These are phyloP conservation scores for Paramecium sonneborni DNA, from an alignment of 73 alveolate species.

Conservation along the genomic window DNA sequence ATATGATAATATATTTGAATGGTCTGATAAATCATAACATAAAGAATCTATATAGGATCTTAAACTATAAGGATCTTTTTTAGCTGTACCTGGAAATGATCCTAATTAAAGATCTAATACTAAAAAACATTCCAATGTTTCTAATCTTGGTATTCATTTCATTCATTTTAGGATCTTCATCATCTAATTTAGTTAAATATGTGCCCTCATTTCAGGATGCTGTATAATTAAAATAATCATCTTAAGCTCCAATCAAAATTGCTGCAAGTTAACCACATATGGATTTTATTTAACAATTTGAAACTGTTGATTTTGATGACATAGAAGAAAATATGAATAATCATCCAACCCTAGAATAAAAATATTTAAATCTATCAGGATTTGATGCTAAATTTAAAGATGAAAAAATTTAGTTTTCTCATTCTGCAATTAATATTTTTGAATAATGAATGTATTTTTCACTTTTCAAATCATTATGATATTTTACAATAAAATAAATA, in stretches of 20 bases:
- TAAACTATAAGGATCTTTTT: not conserved
- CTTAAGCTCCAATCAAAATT: not conserved
- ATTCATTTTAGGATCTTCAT: not conserved
- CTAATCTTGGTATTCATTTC: not conserved
- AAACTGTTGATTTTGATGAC: slow-evolving; percentile 36
- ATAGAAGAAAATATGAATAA: slow-evolving; percentile 16
- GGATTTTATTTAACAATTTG: not conserved
- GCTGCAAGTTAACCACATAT: slow-evolving; percentile 45
- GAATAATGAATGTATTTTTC: not conserved
- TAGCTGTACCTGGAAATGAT: not conserved
- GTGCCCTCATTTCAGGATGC: not conserved
- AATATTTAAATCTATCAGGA: not conserved
- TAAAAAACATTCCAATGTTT: not conserved
- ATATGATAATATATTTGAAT: slow-evolving; percentile 39
- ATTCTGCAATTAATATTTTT: slow-evolving; percentile 19
- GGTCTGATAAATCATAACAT: not conserved
- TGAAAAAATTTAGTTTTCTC: not conserved
- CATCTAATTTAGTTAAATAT: not conserved
- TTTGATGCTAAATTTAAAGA: slow-evolving; percentile 42
- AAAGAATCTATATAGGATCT: not conserved
- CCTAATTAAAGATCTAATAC: not conserved
- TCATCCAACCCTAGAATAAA: slow-evolving; percentile 10
- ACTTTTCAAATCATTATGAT: not conserved
- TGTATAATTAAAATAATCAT: not conserved
- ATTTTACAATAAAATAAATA: not conserved